Evolutionary conservation across 306 rosid species (phyloP).

Genomic region (Rosa persica): DNA sequence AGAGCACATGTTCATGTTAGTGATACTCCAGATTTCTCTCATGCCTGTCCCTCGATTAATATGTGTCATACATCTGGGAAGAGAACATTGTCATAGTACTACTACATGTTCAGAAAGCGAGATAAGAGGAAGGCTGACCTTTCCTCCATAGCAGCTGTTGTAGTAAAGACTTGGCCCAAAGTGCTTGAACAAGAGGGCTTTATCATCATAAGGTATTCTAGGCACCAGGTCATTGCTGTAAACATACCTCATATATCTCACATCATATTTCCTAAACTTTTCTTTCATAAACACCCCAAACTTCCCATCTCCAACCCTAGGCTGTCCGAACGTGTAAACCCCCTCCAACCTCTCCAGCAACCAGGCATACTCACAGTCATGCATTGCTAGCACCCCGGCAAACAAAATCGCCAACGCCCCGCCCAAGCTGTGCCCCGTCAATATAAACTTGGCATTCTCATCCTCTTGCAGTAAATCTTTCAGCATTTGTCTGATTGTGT

Average conservation of each 20-base stretch:
- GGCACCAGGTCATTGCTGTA: slow-evolving; percentile 65
- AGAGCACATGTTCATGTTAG: not conserved
- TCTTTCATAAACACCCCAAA: slow-evolving; percentile 59
- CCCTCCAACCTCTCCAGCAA: slow-evolving; percentile 62
- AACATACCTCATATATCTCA: slow-evolving; percentile 51
- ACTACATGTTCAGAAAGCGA: not conserved
- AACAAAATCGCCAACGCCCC: slow-evolving; percentile 74
- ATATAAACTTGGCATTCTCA: slow-evolving; percentile 52
- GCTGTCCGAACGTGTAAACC: slow-evolving; percentile 81
- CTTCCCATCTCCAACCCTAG: slow-evolving; percentile 60
- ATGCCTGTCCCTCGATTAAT: not conserved
- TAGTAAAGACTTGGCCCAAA: slow-evolving; percentile 53
- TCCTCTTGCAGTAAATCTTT: slow-evolving; percentile 36
- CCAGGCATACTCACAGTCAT: slow-evolving; percentile 37
- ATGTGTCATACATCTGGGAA: not conserved
- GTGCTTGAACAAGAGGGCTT: slow-evolving; percentile 57
- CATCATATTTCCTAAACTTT: slow-evolving; percentile 37
- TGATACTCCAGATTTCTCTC: not conserved
- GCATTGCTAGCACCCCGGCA: slow-evolving; percentile 48
- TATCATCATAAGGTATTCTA: slow-evolving; percentile 62
- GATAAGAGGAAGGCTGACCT: slow-evolving; percentile 30
- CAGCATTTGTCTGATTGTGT: slow-evolving; percentile 44
- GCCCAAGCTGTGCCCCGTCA: slow-evolving; percentile 83
- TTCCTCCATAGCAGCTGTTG: slow-evolving; percentile 58
- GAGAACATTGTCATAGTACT: not conserved